These are phyloP conservation scores for Colletotrichum falcatum DNA, from an alignment of 2,329 filamentous ascomycete species.

Conservation along the genomic window DNA sequence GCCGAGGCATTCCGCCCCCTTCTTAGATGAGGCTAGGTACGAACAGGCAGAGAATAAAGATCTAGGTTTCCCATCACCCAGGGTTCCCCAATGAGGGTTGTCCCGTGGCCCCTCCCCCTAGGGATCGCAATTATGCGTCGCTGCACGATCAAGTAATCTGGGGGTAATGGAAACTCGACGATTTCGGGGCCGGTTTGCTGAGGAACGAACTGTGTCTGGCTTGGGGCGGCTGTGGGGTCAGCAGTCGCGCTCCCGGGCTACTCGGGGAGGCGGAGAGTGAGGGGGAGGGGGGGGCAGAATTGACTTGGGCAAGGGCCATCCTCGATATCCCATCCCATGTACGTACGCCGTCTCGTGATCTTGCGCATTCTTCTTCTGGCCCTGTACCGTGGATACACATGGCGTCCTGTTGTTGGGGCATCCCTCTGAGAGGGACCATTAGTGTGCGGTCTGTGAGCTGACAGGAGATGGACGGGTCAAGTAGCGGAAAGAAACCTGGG, in stretches of 20 bases:
- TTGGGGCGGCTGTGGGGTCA: conserved; percentile 36
- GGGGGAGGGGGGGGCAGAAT: neutral
- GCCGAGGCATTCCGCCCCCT: neutral
- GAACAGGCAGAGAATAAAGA: neutral
- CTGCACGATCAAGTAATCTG: conserved; percentile 44
- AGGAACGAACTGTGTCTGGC: neutral
- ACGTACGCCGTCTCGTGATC: conserved; percentile 38
- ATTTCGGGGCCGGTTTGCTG: conserved; percentile 22
- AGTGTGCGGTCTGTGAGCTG: neutral
- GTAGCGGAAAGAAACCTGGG: conserved; percentile 31
- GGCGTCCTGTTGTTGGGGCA: conserved; percentile 1
- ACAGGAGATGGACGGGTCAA: conserved; percentile 2
- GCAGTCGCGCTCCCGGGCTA: conserved; percentile 39
- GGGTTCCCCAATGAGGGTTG: conserved; percentile 31
- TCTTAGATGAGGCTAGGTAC: neutral
- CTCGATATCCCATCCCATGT: too few relatives aligned
- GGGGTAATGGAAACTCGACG: conserved; percentile 43
- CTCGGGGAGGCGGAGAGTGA: conserved; percentile 20
- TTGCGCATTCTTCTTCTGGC: conserved; percentile 18
- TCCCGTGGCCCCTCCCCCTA: conserved; percentile 36
- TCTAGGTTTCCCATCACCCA: conserved; percentile 21
- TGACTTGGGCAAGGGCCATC: conserved; percentile 31
- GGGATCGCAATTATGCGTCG: conserved; percentile 11
- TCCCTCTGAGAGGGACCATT: conserved; percentile 1
- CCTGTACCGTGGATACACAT: conserved; percentile 1